A percentile compares a stretch with the other conserved stretches of the same genome.
Evolutionary conservation across 306 rosid genomes (phyloP).

Genomic region (Comarum palustre): DNA sequence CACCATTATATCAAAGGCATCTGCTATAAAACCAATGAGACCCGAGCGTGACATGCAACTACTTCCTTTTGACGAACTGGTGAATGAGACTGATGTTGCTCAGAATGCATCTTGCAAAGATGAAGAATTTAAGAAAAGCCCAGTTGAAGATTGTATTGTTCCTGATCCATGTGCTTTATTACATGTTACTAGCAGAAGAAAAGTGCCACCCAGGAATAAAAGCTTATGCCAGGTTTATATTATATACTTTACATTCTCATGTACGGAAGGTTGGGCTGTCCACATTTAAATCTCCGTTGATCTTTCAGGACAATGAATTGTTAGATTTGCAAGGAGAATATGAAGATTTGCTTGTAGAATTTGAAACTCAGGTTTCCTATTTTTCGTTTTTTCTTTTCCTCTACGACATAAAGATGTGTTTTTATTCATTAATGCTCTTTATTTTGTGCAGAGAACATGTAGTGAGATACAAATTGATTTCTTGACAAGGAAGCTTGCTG

Average conservation of each 20-base stretch:
- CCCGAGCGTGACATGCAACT: conserved; percentile 51
- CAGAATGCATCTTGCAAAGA: conserved; percentile 40
- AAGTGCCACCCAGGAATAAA: conserved; percentile 55
- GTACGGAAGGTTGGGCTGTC: conserved; percentile 20
- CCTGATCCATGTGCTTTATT: conserved; percentile 64
- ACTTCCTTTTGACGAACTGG: conserved; percentile 74
- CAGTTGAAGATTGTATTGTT: conserved; percentile 38
- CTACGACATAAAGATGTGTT: background rate
- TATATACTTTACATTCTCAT: conserved; percentile 19
- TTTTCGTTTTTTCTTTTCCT: conserved; percentile 17
- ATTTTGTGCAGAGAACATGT: conserved; percentile 56
- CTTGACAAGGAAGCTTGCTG: conserved; percentile 51
- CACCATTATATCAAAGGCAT: conserved; percentile 46
- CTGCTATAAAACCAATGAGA: conserved; percentile 43
- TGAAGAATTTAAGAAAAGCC: conserved; percentile 35
- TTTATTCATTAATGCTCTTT: conserved; percentile 8
- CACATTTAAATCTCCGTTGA: conserved; percentile 24
- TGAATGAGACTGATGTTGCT: conserved; percentile 42
- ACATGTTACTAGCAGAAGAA: conserved; percentile 83
- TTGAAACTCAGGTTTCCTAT: conserved; percentile 63
- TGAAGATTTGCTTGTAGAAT: conserved; percentile 61
- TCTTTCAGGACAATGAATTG: conserved; percentile 61
- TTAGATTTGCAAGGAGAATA: conserved; percentile 56
- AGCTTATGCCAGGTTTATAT: conserved; percentile 55
- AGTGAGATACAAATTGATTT: conserved; percentile 65